phyloP scores from a whole-genome alignment of 208 protist genomes.

The Herpetomonas muscarum region DNA sequence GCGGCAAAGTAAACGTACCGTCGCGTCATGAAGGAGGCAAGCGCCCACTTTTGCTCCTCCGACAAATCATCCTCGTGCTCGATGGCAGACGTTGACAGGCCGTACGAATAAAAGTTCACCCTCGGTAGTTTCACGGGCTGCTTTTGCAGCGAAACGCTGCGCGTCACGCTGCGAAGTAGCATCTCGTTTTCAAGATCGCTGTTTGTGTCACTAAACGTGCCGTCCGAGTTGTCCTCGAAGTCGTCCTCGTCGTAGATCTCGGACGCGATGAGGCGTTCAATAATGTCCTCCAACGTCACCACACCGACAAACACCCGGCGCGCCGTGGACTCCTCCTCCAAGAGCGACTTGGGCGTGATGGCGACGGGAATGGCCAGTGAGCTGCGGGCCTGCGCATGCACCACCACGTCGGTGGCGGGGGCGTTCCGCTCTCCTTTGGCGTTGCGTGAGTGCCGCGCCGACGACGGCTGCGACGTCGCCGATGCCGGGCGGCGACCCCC shows the following conservation, averaged over 20 bases:
- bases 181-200: slow-evolving; percentile 1
- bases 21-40: slow-evolving; percentile 56
- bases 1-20: slow-evolving; percentile 55
- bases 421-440: too few relatives aligned
- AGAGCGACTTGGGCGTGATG: slow-evolving; percentile 6
- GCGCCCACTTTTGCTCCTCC: slow-evolving; percentile 62
- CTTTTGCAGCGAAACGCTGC: neutral
- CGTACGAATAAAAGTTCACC: slow-evolving; percentile 79
- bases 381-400: too few relatives aligned
- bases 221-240: slow-evolving; percentile 1
- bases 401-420: too few relatives aligned
- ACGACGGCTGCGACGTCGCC: too few relatives aligned
- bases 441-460: too few relatives aligned
- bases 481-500: too few relatives aligned
- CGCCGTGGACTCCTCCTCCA: neutral
- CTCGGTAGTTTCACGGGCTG: slow-evolving; percentile 21
- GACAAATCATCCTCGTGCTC: slow-evolving; percentile 19
- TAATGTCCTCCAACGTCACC: slow-evolving; percentile 78
- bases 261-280: slow-evolving; percentile 60
- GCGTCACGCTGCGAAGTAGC: neutral
- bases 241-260: slow-evolving; percentile 86
- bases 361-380: neutral
- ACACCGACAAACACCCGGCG: slow-evolving; percentile 34
- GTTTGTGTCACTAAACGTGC: slow-evolving; percentile 3
- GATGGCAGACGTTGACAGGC: slow-evolving; percentile 6